Conservation (phyloP, 2,329 filamentous ascomycete genomes). For the Trichoderma sp. region DNA sequence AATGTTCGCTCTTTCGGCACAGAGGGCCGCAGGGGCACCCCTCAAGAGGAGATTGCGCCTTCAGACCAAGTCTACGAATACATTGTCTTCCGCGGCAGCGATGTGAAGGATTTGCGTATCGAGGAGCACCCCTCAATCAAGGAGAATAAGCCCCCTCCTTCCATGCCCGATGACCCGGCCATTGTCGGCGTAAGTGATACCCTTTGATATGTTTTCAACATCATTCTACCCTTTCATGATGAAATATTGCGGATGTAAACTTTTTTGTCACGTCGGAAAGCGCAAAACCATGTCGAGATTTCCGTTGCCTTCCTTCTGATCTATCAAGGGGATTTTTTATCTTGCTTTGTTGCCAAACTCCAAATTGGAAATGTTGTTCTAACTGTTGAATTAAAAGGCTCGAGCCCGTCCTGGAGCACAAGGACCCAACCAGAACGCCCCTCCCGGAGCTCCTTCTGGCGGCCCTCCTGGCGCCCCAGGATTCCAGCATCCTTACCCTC, state of each 20-base stretch:
- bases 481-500: conserved; percentile 52
- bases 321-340: conserved; percentile 32
- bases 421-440: conserved; percentile 40
- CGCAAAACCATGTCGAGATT: conserved; percentile 96
- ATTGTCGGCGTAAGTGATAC: conserved; percentile 87
- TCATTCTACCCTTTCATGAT: conserved; percentile 64
- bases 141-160: conserved; percentile 74
- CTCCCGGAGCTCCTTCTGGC: conserved; percentile 39
- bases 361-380: conserved; percentile 29
- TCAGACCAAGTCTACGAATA: conserved; percentile 95
- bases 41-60: conserved; percentile 79
- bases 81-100: conserved; percentile 96
- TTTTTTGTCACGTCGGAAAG: conserved; percentile 77
- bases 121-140: conserved; percentile 78
- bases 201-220: conserved; percentile 1
- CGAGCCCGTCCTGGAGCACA: conserved; percentile 45
- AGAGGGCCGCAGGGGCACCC: conserved; percentile 80
- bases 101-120: conserved; percentile 97
- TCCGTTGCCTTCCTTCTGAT: conserved; percentile 99
- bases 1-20: conserved; percentile 95
- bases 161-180: conserved; percentile 90
- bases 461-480: conserved; percentile 42
- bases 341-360: neutral
- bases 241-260: conserved; percentile 98
- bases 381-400: conserved; percentile 43